phyloP scores from a whole-genome alignment of 257 asterid species.

The Dorcoceras hygrometricum region DNA sequence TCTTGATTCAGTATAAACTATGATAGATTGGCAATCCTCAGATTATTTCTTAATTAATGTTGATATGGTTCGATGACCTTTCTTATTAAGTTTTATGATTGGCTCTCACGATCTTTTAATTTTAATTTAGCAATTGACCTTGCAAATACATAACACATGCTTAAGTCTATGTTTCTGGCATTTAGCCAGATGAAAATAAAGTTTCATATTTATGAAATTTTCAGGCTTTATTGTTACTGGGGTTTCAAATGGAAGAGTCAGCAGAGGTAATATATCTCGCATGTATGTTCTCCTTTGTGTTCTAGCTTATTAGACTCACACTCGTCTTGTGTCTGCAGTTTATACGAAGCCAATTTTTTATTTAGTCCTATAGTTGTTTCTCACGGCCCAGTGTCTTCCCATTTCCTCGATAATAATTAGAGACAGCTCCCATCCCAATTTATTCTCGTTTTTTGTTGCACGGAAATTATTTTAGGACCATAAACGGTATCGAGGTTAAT shows the following conservation, averaged over 20 bases:
- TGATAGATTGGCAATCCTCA: not conserved
- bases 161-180: not conserved
- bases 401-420: not conserved
- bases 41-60: not conserved
- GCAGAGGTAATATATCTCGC: constrained; percentile 45
- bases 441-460: no score
- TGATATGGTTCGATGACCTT: not conserved
- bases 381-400: not conserved
- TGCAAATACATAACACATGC: not conserved
- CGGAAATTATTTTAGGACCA: no score
- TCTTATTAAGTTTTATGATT: no score
- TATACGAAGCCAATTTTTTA: not conserved
- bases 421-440: not conserved
- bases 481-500: no score
- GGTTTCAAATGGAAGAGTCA: constrained; percentile 73
- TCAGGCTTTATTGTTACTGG: constrained; percentile 83
- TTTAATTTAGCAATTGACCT: not conserved
- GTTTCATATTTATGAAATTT: constrained; percentile 22
- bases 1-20: no score
- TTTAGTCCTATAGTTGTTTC: not conserved
- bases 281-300: not conserved
- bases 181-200: not conserved
- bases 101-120: not conserved
- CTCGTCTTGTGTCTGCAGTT: not conserved
- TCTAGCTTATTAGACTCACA: not conserved